Conservation (phyloP, 306 rosid genomes). For the Pterocarpus santalinus region DNA sequence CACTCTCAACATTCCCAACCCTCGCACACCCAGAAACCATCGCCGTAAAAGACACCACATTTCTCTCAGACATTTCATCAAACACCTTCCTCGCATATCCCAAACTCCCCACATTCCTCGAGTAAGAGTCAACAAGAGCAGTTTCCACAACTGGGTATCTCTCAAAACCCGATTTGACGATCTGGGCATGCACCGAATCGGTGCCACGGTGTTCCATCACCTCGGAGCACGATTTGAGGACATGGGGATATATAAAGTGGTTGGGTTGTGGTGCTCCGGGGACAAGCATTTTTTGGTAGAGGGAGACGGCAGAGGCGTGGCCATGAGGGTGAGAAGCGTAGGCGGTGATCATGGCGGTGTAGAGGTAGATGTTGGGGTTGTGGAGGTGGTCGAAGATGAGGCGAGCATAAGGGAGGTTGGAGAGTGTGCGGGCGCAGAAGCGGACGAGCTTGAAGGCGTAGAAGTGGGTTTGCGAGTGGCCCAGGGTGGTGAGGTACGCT, state of each 20-base stretch:
- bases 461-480: constrained; percentile 75
- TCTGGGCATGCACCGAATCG: constrained; percentile 60
- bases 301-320: constrained; percentile 47
- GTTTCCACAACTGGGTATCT: constrained; percentile 72
- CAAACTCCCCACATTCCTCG: constrained; percentile 45
- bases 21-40: constrained; percentile 75
- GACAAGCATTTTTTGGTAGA: constrained; percentile 66
- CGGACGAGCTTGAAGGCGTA: constrained; percentile 83
- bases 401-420: constrained; percentile 68
- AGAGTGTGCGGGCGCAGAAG: constrained; percentile 61
- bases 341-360: constrained; percentile 78
- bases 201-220: constrained; percentile 46
- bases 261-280: constrained; percentile 52
- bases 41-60: constrained; percentile 75
- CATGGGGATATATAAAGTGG: constrained; percentile 73
- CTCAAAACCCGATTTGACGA: constrained; percentile 70
- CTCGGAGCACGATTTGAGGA: constrained; percentile 58
- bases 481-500: constrained; percentile 58
- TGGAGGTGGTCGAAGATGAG: constrained; percentile 59
- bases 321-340: constrained; percentile 58
- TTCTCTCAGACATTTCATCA: constrained; percentile 74
- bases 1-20: constrained; percentile 65
- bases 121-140: constrained; percentile 66
- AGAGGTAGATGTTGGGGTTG: constrained; percentile 70
- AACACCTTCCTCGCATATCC: constrained; percentile 61